These are phyloP conservation scores for Tetracentron sinense DNA, from an alignment of 164 flowering plant genomes.

Conservation along the genomic window DNA sequence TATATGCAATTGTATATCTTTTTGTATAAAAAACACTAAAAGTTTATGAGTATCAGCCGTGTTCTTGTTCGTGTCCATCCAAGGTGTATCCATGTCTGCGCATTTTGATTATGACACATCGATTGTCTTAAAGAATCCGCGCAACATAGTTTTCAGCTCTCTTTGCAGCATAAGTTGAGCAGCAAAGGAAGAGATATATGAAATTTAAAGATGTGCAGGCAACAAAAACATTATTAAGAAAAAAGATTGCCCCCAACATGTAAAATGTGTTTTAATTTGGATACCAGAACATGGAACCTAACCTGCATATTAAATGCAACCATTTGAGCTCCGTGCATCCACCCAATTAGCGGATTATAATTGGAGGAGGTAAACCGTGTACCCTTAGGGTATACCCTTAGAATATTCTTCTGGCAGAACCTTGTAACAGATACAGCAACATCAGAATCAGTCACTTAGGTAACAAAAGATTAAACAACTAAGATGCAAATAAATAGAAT, in stretches of 20 bases:
- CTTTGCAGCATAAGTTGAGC: neutral
- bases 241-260: too few species aligned
- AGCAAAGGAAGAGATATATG: neutral
- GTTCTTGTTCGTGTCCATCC: too few species aligned
- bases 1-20: too few species aligned
- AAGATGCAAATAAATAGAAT: neutral
- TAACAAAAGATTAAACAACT: neutral
- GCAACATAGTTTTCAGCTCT: neutral
- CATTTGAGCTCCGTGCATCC: slow-evolving; percentile 69
- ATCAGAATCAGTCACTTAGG: slow-evolving; percentile 1
- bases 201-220: neutral
- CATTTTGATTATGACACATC: too few species aligned
- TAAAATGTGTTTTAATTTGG: too few species aligned
- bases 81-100: too few species aligned
- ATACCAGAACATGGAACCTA: slow-evolving; percentile 3
- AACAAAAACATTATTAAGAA: neutral
- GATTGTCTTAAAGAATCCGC: too few species aligned
- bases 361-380: slow-evolving; percentile 52
- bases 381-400: slow-evolving; percentile 50
- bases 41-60: too few species aligned
- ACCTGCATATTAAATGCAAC: slow-evolving; percentile 71
- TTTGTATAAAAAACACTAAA: too few species aligned
- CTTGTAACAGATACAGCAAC: slow-evolving; percentile 17
- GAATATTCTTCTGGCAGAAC: slow-evolving; percentile 49
- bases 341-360: slow-evolving; percentile 46